phyloP scores from a whole-genome alignment of 2,329 filamentous ascomycete species.

The Phoma sp. region DNA sequence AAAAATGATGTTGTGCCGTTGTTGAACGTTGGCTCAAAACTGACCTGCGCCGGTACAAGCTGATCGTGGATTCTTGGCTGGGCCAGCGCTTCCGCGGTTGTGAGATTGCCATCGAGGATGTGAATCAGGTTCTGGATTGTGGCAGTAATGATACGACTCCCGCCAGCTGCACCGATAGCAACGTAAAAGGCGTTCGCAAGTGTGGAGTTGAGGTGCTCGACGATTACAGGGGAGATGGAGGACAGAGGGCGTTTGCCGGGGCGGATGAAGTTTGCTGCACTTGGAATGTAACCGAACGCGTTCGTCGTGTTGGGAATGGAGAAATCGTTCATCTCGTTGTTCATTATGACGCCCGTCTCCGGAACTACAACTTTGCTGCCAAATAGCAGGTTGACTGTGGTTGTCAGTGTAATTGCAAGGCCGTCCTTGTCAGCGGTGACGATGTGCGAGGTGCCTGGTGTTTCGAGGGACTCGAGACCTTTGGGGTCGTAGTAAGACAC shows the following conservation, averaged over 20 bases:
- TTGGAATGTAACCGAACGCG: slow-evolving; percentile 84
- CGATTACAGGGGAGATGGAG: slow-evolving; percentile 80
- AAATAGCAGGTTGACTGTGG: slow-evolving; percentile 87
- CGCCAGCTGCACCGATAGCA: slow-evolving; percentile 77
- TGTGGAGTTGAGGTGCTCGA: slow-evolving; percentile 67
- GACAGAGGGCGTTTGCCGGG: slow-evolving; percentile 83
- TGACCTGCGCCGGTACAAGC: slow-evolving; percentile 72
- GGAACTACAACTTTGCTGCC: slow-evolving; percentile 81
- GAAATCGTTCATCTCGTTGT: slow-evolving; percentile 65
- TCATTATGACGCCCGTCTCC: slow-evolving; percentile 79
- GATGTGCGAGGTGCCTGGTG: slow-evolving; percentile 76
- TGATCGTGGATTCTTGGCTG: slow-evolving; percentile 81
- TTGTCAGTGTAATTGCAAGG: slow-evolving; percentile 80
- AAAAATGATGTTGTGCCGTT: slow-evolving; percentile 69
- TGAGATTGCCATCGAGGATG: slow-evolving; percentile 70
- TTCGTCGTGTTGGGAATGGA: slow-evolving; percentile 79
- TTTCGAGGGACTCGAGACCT: slow-evolving; percentile 69
- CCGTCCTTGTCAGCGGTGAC: slow-evolving; percentile 75
- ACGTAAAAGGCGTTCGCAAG: slow-evolving; percentile 62
- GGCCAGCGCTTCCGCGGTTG: slow-evolving; percentile 66
- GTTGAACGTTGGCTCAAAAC: slow-evolving; percentile 73
- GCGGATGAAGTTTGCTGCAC: slow-evolving; percentile 79
- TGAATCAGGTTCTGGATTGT: slow-evolving; percentile 78
- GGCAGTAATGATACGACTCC: slow-evolving; percentile 81
- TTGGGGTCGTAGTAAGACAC: slow-evolving; percentile 75